Base-by-base conservation (phyloP, 768 basidiomycete genomes). In the Glaciozyma martinii region DNA sequence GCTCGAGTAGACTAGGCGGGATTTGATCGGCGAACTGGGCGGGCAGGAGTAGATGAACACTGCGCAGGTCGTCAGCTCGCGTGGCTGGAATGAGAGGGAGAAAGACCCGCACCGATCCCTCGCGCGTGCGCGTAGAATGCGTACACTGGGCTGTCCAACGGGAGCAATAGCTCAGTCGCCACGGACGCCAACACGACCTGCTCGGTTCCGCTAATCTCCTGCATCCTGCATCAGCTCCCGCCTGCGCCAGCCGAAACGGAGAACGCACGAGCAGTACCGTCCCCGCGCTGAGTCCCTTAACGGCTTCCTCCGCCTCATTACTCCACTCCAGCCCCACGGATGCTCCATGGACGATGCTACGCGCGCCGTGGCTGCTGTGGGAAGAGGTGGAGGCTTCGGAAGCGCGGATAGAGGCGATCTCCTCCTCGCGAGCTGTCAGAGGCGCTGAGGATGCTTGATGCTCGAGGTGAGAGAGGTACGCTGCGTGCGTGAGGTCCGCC, bases 11-110 rank as follows among this genome's bases (percentile, higher is more conserved):
- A 95, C 74, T 89, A 98, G 92, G 52, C 91, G 82, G 66, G 85
- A 80, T 73, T 89, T 90, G 77, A 95, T 81, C 1, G 88, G 87
- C 9, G 88, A 89, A 19, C 77, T 73, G 5, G 85, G 81, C 0
- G 93, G 93, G 75, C 93, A 98, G 25, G 87, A 88, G 77, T 97
- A 98, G 62, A 95, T 88, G 77, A 91, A 92, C 57, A 88, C 87
- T 90, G 67, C 10, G 37, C 30, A 18, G 3, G 47, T 50, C n/a
- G 29, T 29, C n/a, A 12, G 33, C 6, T 13, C 7, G 13, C 0
- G 9, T 18, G 21, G 1, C 3, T 1, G 29, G 32, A 18, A 21
- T 18, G 42, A 15, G 10, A 44, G 43, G 25, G 21, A 18, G 9
- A 13, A 40, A 7, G 15, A n/a, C 40, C n/a, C 82, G 67, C 61